phyloP scores from a whole-genome alignment of 2,329 filamentous ascomycete genomes.

The Ceratocystis destructans region DNA sequence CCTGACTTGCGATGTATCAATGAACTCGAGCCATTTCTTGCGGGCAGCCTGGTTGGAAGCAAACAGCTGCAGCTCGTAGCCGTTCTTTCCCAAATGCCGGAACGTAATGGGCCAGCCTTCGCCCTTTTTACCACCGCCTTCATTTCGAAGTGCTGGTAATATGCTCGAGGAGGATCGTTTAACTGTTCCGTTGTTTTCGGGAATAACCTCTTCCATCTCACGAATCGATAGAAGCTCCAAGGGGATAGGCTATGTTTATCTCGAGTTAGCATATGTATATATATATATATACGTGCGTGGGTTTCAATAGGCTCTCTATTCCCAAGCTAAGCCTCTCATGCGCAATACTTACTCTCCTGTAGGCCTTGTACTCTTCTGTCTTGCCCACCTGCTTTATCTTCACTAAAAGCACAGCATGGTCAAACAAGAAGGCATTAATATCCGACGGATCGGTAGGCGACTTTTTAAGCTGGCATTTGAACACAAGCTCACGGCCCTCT shows the following conservation, averaged over 20 bases:
- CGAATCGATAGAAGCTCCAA: constrained; percentile 83
- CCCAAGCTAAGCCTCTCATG: background rate
- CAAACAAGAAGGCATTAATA: constrained; percentile 89
- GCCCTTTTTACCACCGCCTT: constrained; percentile 38
- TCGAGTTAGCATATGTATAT: constrained; percentile 14
- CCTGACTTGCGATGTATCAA: constrained; percentile 78
- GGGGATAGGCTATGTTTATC: constrained; percentile 57
- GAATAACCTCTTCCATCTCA: constrained; percentile 94
- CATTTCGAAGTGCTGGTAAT: constrained; percentile 42
- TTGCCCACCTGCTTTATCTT: constrained; percentile 86
- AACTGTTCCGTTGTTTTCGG: constrained; percentile 53
- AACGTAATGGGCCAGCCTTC: constrained; percentile 94
- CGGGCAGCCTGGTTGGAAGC: constrained; percentile 73
- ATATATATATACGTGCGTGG: background rate
- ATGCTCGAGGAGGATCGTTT: constrained; percentile 84
- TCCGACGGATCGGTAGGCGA: constrained; percentile 74
- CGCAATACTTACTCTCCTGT: constrained; percentile 47
- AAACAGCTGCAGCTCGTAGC: constrained; percentile 83
- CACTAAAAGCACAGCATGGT: constrained; percentile 86
- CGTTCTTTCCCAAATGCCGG: constrained; percentile 85
- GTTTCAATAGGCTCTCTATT: background rate
- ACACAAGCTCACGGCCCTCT: constrained; percentile 81
- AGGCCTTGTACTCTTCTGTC: constrained; percentile 86
- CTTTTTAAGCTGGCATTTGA: constrained; percentile 91
- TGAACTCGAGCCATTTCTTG: constrained; percentile 94